Evolutionary conservation across 306 rosid species (phyloP), one percentile per base, ranked within the genome.

Genomic region (Vicia sativa): DNA sequence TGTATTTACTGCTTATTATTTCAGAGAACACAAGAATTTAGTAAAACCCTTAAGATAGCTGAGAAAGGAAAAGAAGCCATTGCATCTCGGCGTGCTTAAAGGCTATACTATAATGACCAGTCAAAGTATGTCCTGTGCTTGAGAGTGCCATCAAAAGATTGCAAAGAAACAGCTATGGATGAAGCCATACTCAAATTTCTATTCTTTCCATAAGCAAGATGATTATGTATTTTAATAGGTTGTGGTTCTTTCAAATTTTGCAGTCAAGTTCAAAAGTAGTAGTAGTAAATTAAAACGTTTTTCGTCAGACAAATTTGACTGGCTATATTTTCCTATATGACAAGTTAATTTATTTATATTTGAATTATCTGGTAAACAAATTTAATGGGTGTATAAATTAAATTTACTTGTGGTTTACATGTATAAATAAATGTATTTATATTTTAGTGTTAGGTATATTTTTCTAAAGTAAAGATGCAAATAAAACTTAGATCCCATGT

Each of bases 1-100:
- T 65, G 60, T 48, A 29, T 79, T 31, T 35, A 8, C 53, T 65
- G 25, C 56, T 41, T 35, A 35, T 69, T 54, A 65, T 68, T 73
- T 14, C 95, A 92, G 98, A 81, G 79, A 64, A 89, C 96, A 49
- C 82, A 74, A 41, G 96, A 87, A 76, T 81, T 92, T 28, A 76
- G 81, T 7, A 84, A 84, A 82, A 82, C 73, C 62, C 79, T 87
- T 73, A 73, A 78, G 75, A 84, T 68, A 75, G 84, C 77, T 18
- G 86, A 81, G 45, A 83, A 79, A 77, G 84, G 78, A 72, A 75
- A 80, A 74, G 88, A 84, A 74, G 58, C 77, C 64, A 48, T 53
- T 66, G 25, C 65, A 41, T 74, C 73, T 4, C 71, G 77, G 38
- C 74, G 76, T 48, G 77, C 77, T 67, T 77, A 73, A 79, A 72